Evolutionary conservation across 2,329 filamentous ascomycete genomes (phyloP).

Genomic region (Fonsecaea erecta): DNA sequence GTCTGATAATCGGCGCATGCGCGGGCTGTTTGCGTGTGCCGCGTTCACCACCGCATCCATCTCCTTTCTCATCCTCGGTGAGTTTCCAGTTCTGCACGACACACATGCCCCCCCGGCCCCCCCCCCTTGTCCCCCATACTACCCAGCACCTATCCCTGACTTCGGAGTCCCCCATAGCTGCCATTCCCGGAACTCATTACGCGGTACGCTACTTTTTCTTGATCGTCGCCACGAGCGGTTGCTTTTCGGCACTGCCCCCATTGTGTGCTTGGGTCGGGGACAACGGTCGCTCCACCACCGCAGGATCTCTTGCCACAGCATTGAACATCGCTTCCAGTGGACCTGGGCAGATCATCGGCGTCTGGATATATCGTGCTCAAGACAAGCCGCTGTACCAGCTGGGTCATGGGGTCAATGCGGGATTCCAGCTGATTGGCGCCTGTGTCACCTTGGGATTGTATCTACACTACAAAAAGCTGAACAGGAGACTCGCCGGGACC

Average conservation of each 20-base stretch:
- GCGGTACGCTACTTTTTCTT: slow-evolving; percentile 38
- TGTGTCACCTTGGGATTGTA: slow-evolving; percentile 60
- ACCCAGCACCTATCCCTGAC: no score
- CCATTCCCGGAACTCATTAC: slow-evolving; percentile 36
- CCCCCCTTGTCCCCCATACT: no score
- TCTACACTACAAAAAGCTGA: slow-evolving; percentile 60
- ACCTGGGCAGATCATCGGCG: slow-evolving; percentile 40
- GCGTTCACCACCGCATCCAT: slow-evolving; percentile 34
- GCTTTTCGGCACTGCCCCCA: slow-evolving; percentile 39
- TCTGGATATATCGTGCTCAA: slow-evolving; percentile 39
- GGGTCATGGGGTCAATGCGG: slow-evolving; percentile 70
- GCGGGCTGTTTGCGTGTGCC: slow-evolving; percentile 59
- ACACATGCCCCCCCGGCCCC: no score
- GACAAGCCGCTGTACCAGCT: slow-evolving; percentile 63
- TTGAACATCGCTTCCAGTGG: slow-evolving; percentile 40
- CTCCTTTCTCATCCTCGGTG: slow-evolving; percentile 28
- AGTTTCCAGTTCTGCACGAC: no score
- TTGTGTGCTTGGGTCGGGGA: slow-evolving; percentile 40
- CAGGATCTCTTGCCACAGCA: slow-evolving; percentile 34
- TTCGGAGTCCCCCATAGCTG: slow-evolving; percentile 26
- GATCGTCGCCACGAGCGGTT: slow-evolving; percentile 31
- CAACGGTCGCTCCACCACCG: slow-evolving; percentile 38
- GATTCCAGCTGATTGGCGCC: slow-evolving; percentile 62
- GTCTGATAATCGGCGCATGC: slow-evolving; percentile 61
- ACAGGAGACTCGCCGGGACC: slow-evolving; percentile 38